Conservation (phyloP, 164 flowering plant genomes). For the Tinospora cordifolia region DNA sequence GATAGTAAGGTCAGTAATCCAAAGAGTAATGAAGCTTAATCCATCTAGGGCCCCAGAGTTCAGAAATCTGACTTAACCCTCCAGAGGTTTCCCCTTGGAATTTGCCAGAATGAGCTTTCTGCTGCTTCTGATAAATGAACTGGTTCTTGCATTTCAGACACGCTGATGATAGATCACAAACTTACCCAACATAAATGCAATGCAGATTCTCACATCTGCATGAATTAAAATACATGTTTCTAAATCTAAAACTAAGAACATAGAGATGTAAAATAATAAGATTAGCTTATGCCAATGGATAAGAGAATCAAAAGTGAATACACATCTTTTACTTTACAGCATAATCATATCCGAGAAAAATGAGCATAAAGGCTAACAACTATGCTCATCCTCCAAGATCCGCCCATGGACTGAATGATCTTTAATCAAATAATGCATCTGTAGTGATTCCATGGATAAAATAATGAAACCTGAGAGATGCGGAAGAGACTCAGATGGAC, state of each 20-base stretch:
- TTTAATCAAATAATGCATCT: not conserved
- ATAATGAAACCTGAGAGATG: not conserved
- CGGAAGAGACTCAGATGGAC: too few species aligned
- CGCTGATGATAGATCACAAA: too few species aligned
- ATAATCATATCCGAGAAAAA: not conserved
- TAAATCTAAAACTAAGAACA: not conserved
- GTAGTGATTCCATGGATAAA: not conserved
- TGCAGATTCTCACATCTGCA: not conserved
- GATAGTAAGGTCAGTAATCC: too few species aligned
- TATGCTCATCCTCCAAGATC: conserved; percentile 1
- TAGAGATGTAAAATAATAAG: not conserved
- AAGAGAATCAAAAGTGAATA: conserved; percentile 1
- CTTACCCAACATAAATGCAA: too few species aligned
- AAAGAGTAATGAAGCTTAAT: too few species aligned
- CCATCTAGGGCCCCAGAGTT: too few species aligned
- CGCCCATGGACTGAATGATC: not conserved
- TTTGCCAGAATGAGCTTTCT: too few species aligned
- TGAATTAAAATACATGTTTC: not conserved
- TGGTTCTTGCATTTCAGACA: too few species aligned
- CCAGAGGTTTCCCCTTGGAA: too few species aligned
- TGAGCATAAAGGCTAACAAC: not conserved
- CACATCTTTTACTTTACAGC: conserved; percentile 3
- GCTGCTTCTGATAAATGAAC: too few species aligned
- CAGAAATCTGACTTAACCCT: too few species aligned
- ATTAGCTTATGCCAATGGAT: not conserved